These are phyloP conservation scores for Sporopachydermia lactativora DNA, from an alignment of 805 yeast species.

Conservation along the genomic window DNA sequence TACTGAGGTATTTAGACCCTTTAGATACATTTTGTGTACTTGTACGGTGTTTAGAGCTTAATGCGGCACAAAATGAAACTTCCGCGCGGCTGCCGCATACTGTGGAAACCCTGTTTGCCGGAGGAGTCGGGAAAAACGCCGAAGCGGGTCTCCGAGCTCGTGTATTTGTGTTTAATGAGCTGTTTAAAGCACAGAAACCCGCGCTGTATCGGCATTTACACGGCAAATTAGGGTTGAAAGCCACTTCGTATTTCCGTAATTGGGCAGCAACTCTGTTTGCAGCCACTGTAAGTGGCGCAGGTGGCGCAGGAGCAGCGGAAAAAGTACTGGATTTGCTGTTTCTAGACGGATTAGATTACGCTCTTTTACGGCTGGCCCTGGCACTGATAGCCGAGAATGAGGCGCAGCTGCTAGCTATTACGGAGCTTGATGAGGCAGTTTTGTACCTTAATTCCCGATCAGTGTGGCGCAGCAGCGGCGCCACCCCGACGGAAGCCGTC, in stretches of 20 bases:
- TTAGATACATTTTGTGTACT: conserved; percentile 35
- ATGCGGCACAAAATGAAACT: conserved; percentile 19
- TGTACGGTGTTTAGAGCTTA: conserved; percentile 44
- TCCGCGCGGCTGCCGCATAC: background rate
- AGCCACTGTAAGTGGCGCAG: background rate
- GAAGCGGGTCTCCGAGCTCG: conserved; percentile 1
- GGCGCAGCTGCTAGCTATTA: background rate
- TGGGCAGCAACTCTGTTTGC: background rate
- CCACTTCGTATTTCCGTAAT: background rate
- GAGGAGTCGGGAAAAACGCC: background rate
- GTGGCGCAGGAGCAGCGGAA: background rate
- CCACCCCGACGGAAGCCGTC: too few species aligned
- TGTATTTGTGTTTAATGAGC: background rate
- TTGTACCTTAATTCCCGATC: background rate
- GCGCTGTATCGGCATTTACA: background rate
- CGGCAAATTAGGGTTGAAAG: background rate
- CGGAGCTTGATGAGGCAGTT: conserved; percentile 1
- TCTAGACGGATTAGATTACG: background rate
- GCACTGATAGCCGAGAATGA: background rate
- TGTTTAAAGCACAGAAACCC: background rate
- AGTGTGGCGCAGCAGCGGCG: too few species aligned
- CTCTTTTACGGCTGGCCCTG: background rate
- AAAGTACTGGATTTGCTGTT: background rate
- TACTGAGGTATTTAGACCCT: conserved; percentile 29
- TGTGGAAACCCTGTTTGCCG: background rate